Percentiles rank a stretch among this genome's conserved stretches.
phyloP scores from a whole-genome alignment of 129 eudicot genomes.

The Helichrysum umbraculigerum region DNA sequence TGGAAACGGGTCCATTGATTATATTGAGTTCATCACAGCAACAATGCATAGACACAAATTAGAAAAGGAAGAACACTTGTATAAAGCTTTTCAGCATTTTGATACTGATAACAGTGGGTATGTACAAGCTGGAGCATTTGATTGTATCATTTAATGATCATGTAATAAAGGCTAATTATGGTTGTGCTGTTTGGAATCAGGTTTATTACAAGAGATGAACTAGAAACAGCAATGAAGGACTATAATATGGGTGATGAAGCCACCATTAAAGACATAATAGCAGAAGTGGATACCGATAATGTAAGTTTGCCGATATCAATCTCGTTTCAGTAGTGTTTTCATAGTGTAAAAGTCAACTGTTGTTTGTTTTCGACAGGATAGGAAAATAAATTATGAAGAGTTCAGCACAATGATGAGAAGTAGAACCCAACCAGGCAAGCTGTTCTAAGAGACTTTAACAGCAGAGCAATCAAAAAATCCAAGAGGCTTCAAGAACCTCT shows the following conservation, averaged over 20 bases:
- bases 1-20: conserved; percentile 88
- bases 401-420: conserved; percentile 81
- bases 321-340: no score
- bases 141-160: background rate
- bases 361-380: conserved; percentile 54
- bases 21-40: conserved; percentile 87
- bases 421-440: conserved; percentile 57
- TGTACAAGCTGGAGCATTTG: conserved; percentile 12
- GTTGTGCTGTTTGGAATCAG: conserved; percentile 33
- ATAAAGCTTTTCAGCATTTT: conserved; percentile 82
- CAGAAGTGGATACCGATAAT: conserved; percentile 92
- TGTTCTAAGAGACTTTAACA: conserved; percentile 36
- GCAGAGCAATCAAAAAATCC: conserved; percentile 4
- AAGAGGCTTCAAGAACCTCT: conserved; percentile 15
- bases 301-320: conserved; percentile 51
- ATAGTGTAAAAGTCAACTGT: background rate
- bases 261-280: conserved; percentile 77
- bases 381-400: conserved; percentile 75
- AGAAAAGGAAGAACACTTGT: conserved; percentile 77
- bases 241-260: conserved; percentile 82
- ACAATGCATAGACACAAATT: conserved; percentile 93
- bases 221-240: conserved; percentile 79
- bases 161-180: background rate
- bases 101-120: conserved; percentile 87
- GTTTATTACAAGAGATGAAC: conserved; percentile 86